A percentile compares a stretch with the other conserved stretches of the same genome.
These are phyloP conservation scores for Bretschneidera sinensis DNA, from an alignment of 345 rosid species.

Conservation along the genomic window DNA sequence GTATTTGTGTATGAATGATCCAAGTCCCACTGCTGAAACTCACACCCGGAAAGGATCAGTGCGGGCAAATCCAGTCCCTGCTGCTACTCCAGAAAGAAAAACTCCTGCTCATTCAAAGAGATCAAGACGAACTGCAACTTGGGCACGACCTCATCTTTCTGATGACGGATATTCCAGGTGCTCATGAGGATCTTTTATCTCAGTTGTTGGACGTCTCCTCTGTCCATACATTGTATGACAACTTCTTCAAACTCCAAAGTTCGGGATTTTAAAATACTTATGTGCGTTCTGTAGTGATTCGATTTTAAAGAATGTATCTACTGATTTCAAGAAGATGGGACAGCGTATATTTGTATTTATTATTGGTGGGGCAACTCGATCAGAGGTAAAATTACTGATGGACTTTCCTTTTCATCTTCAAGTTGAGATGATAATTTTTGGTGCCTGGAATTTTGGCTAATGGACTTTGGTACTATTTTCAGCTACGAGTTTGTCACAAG, in stretches of 20 bases:
- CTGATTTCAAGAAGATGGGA: constrained; percentile 74
- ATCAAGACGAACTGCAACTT: constrained; percentile 79
- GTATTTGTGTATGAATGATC: constrained; percentile 49
- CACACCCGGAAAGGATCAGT: constrained; percentile 29
- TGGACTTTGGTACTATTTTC: constrained; percentile 13
- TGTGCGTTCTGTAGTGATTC: constrained; percentile 53
- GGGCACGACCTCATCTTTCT: constrained; percentile 66
- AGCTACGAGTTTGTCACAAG: constrained; percentile 92
- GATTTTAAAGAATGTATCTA: constrained; percentile 39
- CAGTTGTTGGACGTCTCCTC: too few relatives aligned
- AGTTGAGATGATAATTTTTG: neutral
- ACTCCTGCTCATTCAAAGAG: constrained; percentile 75
- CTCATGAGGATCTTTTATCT: neutral
- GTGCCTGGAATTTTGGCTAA: constrained; percentile 3
- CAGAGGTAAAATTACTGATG: constrained; percentile 54
- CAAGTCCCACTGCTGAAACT: constrained; percentile 28
- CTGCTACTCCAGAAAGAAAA: constrained; percentile 50
- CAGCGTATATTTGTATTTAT: constrained; percentile 81
- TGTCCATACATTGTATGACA: neutral
- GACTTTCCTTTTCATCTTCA: neutral
- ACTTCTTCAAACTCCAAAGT: neutral
- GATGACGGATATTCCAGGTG: constrained; percentile 90
- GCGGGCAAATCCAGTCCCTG: constrained; percentile 31
- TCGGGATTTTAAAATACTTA: constrained; percentile 19
- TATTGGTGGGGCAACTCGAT: constrained; percentile 93